A percentile compares a stretch with the other conserved stretches of the same genome.
phyloP scores from a whole-genome alignment of 2,329 filamentous ascomycete genomes.

The Plenodomus tracheiphilus region DNA sequence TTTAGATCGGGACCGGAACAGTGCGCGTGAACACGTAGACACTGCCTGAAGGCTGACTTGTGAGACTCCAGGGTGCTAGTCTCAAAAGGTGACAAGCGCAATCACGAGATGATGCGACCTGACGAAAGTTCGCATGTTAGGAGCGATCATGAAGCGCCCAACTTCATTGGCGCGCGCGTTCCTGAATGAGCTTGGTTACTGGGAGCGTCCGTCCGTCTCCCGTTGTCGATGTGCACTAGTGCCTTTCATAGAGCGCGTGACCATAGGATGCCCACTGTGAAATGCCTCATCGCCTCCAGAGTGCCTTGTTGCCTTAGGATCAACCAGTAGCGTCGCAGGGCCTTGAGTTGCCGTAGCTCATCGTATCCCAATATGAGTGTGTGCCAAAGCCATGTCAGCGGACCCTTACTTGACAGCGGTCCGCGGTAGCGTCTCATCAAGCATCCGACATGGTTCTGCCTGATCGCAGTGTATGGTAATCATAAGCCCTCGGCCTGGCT shows the following conservation, averaged over 20 bases:
- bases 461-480: not conserved
- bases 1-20: too few relatives aligned
- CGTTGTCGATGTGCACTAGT: not conserved
- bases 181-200: not conserved
- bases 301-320: not conserved
- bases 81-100: not conserved
- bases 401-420: conserved; percentile 28
- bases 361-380: not conserved
- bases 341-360: not conserved
- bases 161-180: not conserved
- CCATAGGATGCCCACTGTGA: not conserved
- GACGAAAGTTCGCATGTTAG: not conserved
- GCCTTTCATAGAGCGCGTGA: not conserved
- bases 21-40: too few relatives aligned
- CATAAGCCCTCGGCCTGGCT: not conserved
- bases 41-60: too few relatives aligned
- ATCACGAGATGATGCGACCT: not conserved
- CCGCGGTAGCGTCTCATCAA: conserved; percentile 13
- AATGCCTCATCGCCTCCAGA: not conserved
- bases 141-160: not conserved
- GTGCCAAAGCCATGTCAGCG: conserved; percentile 40
- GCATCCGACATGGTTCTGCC: not conserved
- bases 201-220: not conserved
- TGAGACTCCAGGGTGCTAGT: not conserved
- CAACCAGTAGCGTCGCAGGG: too few relatives aligned